Conservation (phyloP, 352 stramenopile genomes). For the Globisporangium spiculum region DNA sequence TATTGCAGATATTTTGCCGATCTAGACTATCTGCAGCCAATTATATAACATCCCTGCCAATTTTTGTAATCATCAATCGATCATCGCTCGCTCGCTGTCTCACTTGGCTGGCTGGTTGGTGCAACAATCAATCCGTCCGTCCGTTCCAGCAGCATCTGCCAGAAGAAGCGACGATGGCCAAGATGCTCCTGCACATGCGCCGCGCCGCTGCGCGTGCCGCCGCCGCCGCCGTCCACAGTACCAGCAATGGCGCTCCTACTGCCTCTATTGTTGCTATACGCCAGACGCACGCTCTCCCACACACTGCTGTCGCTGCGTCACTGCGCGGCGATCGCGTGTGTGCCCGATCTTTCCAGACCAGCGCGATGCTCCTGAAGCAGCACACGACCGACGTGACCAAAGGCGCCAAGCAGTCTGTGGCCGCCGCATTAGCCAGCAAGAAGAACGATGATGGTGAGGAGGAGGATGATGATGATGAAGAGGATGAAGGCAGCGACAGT, state of each 20-base stretch:
- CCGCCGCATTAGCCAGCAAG: slow-evolving; percentile 11
- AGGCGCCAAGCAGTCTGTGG: slow-evolving; percentile 16
- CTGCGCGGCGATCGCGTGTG: background rate
- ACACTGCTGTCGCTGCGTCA: background rate
- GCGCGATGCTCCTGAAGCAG: slow-evolving; percentile 18
- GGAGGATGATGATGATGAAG: background rate
- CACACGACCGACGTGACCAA: slow-evolving; percentile 23
- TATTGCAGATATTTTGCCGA: background rate
- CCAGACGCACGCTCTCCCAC: background rate
- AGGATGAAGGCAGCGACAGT: slow-evolving; percentile 12
- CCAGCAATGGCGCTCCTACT: background rate
- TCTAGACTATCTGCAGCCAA: background rate
- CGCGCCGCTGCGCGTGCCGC: slow-evolving; percentile 10
- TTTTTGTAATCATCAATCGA: background rate
- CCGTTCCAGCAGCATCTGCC: background rate
- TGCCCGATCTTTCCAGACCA: slow-evolving; percentile 18
- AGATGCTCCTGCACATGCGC: slow-evolving; percentile 16
- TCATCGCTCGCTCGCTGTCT: background rate
- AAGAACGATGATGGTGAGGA: slow-evolving; percentile 4
- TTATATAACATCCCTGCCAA: background rate
- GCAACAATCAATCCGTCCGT: background rate
- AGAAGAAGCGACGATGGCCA: slow-evolving; percentile 7
- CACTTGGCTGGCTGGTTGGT: slow-evolving; percentile 9
- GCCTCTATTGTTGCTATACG: background rate
- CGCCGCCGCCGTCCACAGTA: background rate